phyloP scores from a whole-genome alignment of 768 basidiomycete species.

The Royoungia palumana region DNA sequence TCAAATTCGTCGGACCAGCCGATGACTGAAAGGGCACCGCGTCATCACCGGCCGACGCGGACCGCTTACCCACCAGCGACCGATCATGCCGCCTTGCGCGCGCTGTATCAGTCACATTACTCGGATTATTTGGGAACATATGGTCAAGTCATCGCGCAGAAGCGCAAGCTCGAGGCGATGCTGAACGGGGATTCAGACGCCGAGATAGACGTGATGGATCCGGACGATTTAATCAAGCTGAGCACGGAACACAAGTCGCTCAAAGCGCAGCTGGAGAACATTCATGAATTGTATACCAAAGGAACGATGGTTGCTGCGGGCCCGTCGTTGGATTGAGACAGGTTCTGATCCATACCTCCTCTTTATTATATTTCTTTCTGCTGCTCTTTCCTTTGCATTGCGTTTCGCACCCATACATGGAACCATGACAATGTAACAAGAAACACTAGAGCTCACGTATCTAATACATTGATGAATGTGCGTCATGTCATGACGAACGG shows the following conservation, averaged over 20 bases:
- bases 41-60: constrained; percentile 30
- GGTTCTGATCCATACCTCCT: no score
- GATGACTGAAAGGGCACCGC: constrained; percentile 11
- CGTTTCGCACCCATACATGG: background rate
- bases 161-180: constrained; percentile 50
- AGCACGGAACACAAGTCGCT: constrained; percentile 43
- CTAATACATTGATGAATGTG: no score
- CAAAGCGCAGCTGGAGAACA: constrained; percentile 52
- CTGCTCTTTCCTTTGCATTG: background rate
- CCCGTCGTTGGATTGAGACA: constrained; percentile 13
- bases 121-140: constrained; percentile 47
- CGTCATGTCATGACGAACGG: no score
- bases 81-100: constrained; percentile 51
- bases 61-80: constrained; percentile 37
- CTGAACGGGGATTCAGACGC: constrained; percentile 53
- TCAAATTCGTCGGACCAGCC: constrained; percentile 21
- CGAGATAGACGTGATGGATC: constrained; percentile 51
- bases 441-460: no score
- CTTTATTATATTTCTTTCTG: no score
- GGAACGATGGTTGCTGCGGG: constrained; percentile 5
- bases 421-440: background rate
- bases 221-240: constrained; percentile 49
- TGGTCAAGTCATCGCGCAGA: constrained; percentile 46
- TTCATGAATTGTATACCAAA: constrained; percentile 39
- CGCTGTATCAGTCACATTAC: constrained; percentile 52